Evolutionary conservation across 768 basidiomycete genomes (phyloP).

Genomic region (Filobasidium floriforme): DNA sequence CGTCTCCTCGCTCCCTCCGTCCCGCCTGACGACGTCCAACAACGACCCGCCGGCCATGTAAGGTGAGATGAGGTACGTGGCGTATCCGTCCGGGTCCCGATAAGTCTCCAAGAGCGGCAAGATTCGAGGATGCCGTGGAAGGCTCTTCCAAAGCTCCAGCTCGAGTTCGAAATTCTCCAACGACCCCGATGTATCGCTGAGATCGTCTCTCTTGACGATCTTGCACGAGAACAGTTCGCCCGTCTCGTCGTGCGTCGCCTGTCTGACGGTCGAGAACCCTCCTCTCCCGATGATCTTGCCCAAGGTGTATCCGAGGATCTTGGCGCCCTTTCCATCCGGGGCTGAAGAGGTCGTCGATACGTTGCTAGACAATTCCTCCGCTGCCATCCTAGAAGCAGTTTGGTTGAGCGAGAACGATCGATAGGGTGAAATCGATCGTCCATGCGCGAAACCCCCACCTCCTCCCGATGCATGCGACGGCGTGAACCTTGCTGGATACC

Average conservation of each 20-base stretch:
- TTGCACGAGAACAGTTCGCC: constrained; percentile 73
- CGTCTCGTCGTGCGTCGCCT: constrained; percentile 58
- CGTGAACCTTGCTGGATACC: background rate
- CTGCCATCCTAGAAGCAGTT: background rate
- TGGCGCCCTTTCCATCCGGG: constrained; percentile 60
- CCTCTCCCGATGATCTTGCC: constrained; percentile 71
- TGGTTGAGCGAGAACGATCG: background rate
- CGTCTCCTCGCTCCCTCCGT: constrained; percentile 41
- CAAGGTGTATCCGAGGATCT: constrained; percentile 64
- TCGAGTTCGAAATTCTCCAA: constrained; percentile 44
- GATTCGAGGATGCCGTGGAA: constrained; percentile 37
- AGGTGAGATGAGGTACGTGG: constrained; percentile 43
- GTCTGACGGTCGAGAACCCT: constrained; percentile 70
- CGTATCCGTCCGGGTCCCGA: constrained; percentile 27
- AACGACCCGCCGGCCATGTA: constrained; percentile 40
- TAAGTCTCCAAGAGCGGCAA: constrained; percentile 41
- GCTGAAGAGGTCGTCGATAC: constrained; percentile 22
- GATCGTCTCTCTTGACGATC: constrained; percentile 53
- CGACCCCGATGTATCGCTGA: constrained; percentile 41
- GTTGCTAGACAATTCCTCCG: constrained; percentile 2
- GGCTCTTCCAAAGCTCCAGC: constrained; percentile 34
- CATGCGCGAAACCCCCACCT: background rate
- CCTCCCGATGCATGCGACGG: background rate
- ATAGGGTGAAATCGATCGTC: constrained; percentile 1
- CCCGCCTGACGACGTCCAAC: constrained; percentile 40